These are phyloP conservation scores for Penicillium sp. DNA, from an alignment of 2,329 filamentous ascomycete genomes.

Conservation along the genomic window DNA sequence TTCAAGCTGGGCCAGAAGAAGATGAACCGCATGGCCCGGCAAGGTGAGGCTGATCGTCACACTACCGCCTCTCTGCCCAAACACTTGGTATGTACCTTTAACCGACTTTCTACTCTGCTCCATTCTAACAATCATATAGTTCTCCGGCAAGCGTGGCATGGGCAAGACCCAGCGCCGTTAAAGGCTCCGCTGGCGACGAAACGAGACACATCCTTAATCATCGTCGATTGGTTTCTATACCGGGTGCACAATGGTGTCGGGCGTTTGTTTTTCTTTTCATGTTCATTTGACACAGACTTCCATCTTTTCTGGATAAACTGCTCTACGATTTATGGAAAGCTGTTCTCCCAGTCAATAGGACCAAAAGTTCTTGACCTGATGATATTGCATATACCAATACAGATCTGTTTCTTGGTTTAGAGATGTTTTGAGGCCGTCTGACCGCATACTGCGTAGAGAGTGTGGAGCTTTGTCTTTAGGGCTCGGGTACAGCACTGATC, in stretches of 20 bases:
- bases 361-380: conserved; percentile 27
- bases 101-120: not conserved
- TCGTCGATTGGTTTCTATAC: conserved; percentile 26
- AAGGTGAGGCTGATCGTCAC: conserved; percentile 95
- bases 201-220: conserved; percentile 30
- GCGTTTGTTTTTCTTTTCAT: conserved; percentile 17
- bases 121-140: conserved; percentile 48
- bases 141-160: conserved; percentile 85
- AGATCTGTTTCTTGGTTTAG: conserved; percentile 12
- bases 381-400: conserved; percentile 26
- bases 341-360: conserved; percentile 20
- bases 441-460: not conserved
- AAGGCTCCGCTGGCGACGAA: conserved; percentile 22
- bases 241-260: conserved; percentile 31
- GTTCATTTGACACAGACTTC: conserved; percentile 15
- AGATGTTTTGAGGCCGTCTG: not conserved
- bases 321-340: conserved; percentile 19
- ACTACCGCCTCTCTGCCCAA: conserved; percentile 74
- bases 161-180: conserved; percentile 65
- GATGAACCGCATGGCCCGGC: conserved; percentile 96
- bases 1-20: conserved; percentile 90
- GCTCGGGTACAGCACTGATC: too few relatives aligned
- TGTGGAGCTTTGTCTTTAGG: not conserved
- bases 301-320: conserved; percentile 15
- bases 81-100: conserved; percentile 67